Evolutionary conservation across 2,329 filamentous ascomycete genomes (phyloP).

Genomic region (Orbilia blumenaviensis): DNA sequence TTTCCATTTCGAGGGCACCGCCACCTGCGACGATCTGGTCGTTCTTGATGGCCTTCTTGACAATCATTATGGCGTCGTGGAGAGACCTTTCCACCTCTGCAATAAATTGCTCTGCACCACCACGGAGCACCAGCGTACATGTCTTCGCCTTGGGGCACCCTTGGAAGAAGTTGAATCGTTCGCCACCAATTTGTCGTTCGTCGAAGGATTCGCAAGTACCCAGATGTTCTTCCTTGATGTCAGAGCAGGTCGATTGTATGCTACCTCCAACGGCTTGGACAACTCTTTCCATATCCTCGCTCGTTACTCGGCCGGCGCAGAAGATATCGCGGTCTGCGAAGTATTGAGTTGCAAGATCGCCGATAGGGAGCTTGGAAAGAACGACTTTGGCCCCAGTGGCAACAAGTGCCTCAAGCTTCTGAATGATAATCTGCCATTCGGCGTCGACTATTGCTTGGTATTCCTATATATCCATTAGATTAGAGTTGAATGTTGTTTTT

Average conservation of each 20-base stretch:
- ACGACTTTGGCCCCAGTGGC: conserved; percentile 97
- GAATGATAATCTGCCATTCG: conserved; percentile 99
- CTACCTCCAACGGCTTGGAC: conserved; percentile 93
- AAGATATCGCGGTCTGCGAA: conserved; percentile 98
- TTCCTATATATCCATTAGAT: conserved; percentile 64
- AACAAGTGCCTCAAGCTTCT: conserved; percentile 95
- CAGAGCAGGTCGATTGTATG: conserved; percentile 93
- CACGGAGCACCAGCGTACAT: conserved; percentile 92
- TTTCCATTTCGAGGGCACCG: conserved; percentile 94
- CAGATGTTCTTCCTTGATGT: conserved; percentile 87
- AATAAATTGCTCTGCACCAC: conserved; percentile 98
- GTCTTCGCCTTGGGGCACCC: conserved; percentile 95
- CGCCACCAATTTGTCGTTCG: conserved; percentile 94
- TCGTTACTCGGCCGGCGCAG: conserved; percentile 90
- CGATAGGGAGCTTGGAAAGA: conserved; percentile 94
- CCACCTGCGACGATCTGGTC: conserved; percentile 93
- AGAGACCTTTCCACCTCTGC: conserved; percentile 97
- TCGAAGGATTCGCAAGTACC: conserved; percentile 91
- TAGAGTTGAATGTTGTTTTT: background rate
- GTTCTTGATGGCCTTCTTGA: conserved; percentile 97
- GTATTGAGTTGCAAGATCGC: conserved; percentile 95
- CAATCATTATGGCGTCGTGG: conserved; percentile 99
- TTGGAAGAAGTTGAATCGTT: conserved; percentile 98
- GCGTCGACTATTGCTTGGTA: conserved; percentile 99
- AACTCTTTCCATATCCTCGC: conserved; percentile 94